Evolutionary conservation across 495 filamentous ascomycete species (phyloP).

Genomic region (Opeltia flavorubescens): DNA sequence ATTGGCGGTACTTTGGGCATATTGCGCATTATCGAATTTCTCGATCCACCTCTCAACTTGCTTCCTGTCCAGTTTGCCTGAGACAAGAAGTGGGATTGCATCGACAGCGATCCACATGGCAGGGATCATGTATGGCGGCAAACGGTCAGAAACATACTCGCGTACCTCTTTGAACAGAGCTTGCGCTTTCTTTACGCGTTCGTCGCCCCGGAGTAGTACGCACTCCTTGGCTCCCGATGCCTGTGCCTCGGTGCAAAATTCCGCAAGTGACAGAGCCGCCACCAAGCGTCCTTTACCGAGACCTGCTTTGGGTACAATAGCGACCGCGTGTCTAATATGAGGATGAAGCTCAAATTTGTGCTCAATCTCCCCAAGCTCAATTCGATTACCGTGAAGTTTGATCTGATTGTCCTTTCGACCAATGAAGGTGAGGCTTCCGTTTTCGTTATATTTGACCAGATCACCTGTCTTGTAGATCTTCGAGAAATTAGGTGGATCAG

Average conservation of each 20-base stretch:
- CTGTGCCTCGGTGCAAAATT: slow-evolving; percentile 9
- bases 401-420: slow-evolving; percentile 23
- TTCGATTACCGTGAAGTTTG: slow-evolving; percentile 20
- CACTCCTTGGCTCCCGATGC: slow-evolving; percentile 5
- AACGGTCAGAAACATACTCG: slow-evolving; percentile 15
- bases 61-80: slow-evolving; percentile 36
- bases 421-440: slow-evolving; percentile 16
- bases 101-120: slow-evolving; percentile 30
- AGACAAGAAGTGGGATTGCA: slow-evolving; percentile 32
- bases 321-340: slow-evolving; percentile 10
- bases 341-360: slow-evolving; percentile 27
- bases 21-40: slow-evolving; percentile 21
- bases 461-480: slow-evolving; percentile 22
- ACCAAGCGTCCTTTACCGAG: slow-evolving; percentile 9
- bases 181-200: slow-evolving; percentile 11
- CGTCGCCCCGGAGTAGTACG: slow-evolving; percentile 1
- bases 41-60: slow-evolving; percentile 30
- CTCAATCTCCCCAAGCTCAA: slow-evolving; percentile 24
- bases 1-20: slow-evolving; percentile 4
- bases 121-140: slow-evolving; percentile 37
- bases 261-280: slow-evolving; percentile 4
- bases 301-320: slow-evolving; percentile 4
- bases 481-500: slow-evolving; percentile 15
- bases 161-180: slow-evolving; percentile 4
- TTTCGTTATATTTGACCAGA: slow-evolving; percentile 15